A percentile compares a stretch with the other conserved stretches of the same genome.
Evolutionary conservation across 2,329 filamentous ascomycete species (phyloP).

Genomic region (Ceratocystis diversiconidia): DNA sequence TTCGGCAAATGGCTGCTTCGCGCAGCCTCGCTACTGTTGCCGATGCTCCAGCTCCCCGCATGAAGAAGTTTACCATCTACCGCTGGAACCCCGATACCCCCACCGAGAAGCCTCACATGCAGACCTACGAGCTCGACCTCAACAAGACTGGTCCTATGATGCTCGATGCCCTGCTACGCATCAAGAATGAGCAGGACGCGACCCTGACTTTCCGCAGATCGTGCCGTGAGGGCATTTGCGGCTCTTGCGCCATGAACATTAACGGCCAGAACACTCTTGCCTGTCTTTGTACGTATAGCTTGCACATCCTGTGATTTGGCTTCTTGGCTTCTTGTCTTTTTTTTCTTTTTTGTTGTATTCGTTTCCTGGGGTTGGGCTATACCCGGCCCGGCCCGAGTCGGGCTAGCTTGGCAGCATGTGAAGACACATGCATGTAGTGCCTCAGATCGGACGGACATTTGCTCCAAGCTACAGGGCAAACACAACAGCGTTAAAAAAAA

Average conservation of each 20-base stretch:
- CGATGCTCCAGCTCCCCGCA: conserved; percentile 47
- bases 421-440: background rate
- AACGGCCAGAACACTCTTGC: conserved; percentile 96
- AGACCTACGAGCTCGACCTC: conserved; percentile 84
- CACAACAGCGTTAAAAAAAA: background rate
- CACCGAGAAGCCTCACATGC: conserved; percentile 85
- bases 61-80: conserved; percentile 98
- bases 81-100: conserved; percentile 94
- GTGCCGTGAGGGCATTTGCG: conserved; percentile 96
- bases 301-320: background rate
- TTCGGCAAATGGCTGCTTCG: conserved; percentile 31
- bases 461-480: background rate
- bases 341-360: background rate
- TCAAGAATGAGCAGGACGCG: conserved; percentile 98
- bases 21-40: conserved; percentile 43
- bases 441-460: background rate
- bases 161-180: conserved; percentile 86
- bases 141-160: conserved; percentile 99
- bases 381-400: conserved; percentile 8
- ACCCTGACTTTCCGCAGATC: conserved; percentile 91
- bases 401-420: conserved; percentile 13
- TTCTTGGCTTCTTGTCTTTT: background rate
- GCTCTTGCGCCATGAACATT: conserved; percentile 99
- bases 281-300: conserved; percentile 67
- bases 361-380: background rate